phyloP scores from a whole-genome alignment of 2,329 filamentous ascomycete species.

The Ustilaginoidea virens region DNA sequence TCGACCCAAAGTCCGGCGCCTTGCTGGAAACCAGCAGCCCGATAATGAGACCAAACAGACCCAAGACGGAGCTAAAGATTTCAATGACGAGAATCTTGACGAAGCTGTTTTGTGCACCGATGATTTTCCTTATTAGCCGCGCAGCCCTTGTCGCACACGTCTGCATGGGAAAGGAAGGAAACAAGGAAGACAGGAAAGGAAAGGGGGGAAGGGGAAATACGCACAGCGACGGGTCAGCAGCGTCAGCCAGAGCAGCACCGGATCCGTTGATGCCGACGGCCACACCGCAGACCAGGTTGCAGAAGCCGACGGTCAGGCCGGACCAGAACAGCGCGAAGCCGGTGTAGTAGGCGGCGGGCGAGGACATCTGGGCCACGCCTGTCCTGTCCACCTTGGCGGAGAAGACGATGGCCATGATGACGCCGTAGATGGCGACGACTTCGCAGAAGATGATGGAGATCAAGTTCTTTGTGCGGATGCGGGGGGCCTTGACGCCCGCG shows the following conservation, averaged over 20 bases:
- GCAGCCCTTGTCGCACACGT: too few relatives aligned
- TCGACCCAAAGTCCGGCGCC: constrained; percentile 30
- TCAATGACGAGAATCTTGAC: constrained; percentile 98
- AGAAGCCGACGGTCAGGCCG: constrained; percentile 83
- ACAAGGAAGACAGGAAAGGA: neutral
- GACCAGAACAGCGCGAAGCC: constrained; percentile 95
- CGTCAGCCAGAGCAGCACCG: constrained; percentile 89
- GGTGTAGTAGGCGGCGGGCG: constrained; percentile 75
- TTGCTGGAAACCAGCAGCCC: constrained; percentile 79
- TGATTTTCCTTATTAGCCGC: too few relatives aligned
- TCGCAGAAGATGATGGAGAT: constrained; percentile 99
- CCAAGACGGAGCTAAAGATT: constrained; percentile 96
- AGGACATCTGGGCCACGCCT: constrained; percentile 48
- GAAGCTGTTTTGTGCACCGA: too few relatives aligned
- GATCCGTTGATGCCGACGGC: constrained; percentile 97
- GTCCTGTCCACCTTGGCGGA: constrained; percentile 69
- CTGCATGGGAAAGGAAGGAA: too few relatives aligned
- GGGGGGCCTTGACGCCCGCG: constrained; percentile 87
- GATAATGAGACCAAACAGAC: constrained; percentile 90
- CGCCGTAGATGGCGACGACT: constrained; percentile 98
- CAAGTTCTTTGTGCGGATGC: constrained; percentile 97
- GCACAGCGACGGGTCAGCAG: constrained; percentile 78
- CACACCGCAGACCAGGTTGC: constrained; percentile 91
- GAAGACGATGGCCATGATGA: constrained; percentile 99
- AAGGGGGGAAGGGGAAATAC: constrained; percentile 24